These are phyloP conservation scores for Magnolia sinica DNA, from an alignment of 164 flowering plant genomes.

Conservation along the genomic window DNA sequence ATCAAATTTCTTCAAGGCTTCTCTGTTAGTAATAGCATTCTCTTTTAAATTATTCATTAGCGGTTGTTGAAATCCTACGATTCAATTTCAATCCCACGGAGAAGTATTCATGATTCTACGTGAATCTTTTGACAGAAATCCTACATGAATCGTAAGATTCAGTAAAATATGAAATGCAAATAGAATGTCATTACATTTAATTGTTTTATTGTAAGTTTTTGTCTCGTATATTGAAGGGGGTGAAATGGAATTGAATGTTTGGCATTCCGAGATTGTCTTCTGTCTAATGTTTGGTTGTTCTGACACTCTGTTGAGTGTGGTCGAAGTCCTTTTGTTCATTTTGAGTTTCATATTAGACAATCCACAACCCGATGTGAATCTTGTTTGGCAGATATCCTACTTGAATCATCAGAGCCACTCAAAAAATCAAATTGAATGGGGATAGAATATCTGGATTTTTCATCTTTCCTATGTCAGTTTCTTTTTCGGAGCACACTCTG, in stretches of 20 bases:
- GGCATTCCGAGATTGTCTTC: neutral
- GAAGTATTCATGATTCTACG: neutral
- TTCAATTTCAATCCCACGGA: neutral
- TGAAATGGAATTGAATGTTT: neutral
- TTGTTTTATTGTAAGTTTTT: neutral
- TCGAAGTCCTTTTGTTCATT: too few species aligned
- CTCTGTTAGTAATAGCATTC: neutral
- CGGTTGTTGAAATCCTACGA: neutral
- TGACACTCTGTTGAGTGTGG: too few species aligned
- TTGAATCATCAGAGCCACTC: too few species aligned
- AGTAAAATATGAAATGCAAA: neutral
- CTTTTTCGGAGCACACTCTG: too few species aligned
- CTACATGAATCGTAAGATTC: constrained; percentile 1
- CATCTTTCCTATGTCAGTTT: too few species aligned
- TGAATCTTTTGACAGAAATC: neutral
- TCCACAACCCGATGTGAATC: too few species aligned
- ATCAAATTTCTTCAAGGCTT: neutral
- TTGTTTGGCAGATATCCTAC: too few species aligned
- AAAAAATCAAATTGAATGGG: too few species aligned
- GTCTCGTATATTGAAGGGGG: neutral
- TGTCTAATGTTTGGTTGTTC: neutral
- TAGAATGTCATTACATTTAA: too few species aligned
- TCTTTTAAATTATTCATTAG: neutral
- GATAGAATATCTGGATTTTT: too few species aligned
- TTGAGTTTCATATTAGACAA: too few species aligned